Base-by-base conservation (phyloP, 306 rosid genomes). In the Vigna angularis region DNA sequence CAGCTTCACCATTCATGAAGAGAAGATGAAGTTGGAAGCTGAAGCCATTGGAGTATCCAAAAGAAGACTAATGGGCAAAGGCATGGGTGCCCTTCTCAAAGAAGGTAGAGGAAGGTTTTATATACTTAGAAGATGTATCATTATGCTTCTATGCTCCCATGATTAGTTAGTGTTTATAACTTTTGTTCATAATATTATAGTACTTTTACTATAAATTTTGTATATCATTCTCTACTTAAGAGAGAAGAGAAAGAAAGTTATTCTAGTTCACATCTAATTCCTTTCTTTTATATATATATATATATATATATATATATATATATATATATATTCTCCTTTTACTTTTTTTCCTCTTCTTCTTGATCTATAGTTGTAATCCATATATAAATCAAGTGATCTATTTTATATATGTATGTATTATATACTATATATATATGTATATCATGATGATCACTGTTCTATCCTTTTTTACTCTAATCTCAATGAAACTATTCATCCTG, bases 101-200 rank as follows among this genome's bases (percentile, higher is more conserved):
- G 89, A 86, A 82, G 89, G 86, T 45, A 86, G 86, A 80, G 89
- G 86, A 66, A 82, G 89, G 75, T 86, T 86, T 86, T 86, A 86
- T 76, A 86, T 86, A 75, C 76, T 86, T 36, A 86, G 89, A 79
- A 86, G 84, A 83, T 86, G 89, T 86, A 67, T 86, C 36, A 76
- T 82, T 58, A 75, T 86, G 80, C 86, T 86, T 52, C 79, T 86
- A 7, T 86, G 84, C 70, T 79, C 82, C 48, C 74, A 82, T 50
- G 86, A 79, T 67, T 79, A 80, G 45, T 72, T 47, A 49, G 55
- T 73, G 22, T 50, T 64, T 66, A 24, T 20, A 45, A 74, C 61
- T 75, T 49, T 71, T 53, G 75, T 63, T 80, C 63, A 50, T 9
- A 34, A 24, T 44, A 45, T 26, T 3, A 26, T 53, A 22, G 20